Evolutionary conservation across 108 stramenopile genomes (phyloP).

Genomic region (Bacterosira constricta): DNA sequence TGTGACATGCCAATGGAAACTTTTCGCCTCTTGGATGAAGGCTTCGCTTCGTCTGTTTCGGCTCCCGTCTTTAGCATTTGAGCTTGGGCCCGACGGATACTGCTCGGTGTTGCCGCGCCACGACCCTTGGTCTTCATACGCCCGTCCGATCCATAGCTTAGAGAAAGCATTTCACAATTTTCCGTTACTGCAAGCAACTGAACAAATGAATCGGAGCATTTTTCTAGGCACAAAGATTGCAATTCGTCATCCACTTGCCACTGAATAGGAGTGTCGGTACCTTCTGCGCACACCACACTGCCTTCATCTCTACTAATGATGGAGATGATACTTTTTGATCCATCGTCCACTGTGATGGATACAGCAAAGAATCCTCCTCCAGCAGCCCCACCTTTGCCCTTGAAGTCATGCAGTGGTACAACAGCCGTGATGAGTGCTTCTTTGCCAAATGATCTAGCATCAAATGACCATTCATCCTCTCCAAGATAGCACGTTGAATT

Average conservation of each 20-base stretch:
- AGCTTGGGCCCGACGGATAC: slow-evolving; percentile 24
- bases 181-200: slow-evolving; percentile 40
- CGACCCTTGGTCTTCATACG: neutral
- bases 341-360: slow-evolving; percentile 11
- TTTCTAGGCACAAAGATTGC: slow-evolving; percentile 25
- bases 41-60: slow-evolving; percentile 4
- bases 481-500: slow-evolving; percentile 49
- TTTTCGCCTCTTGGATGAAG: slow-evolving; percentile 30
- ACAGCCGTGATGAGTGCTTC: slow-evolving; percentile 21
- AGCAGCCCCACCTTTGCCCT: neutral
- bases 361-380: slow-evolving; percentile 37
- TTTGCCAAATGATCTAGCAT: slow-evolving; percentile 4
- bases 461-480: slow-evolving; percentile 37
- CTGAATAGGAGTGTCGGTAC: slow-evolving; percentile 14
- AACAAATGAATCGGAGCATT: slow-evolving; percentile 5
- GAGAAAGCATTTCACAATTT: slow-evolving; percentile 31
- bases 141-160: slow-evolving; percentile 10
- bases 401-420: slow-evolving; percentile 19
- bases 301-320: slow-evolving; percentile 31
- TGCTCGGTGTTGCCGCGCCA: slow-evolving; percentile 1
- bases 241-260: slow-evolving; percentile 37
- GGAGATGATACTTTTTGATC: slow-evolving; percentile 24
- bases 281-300: slow-evolving; percentile 7
- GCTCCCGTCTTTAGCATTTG: slow-evolving; percentile 26
- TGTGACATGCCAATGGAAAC: slow-evolving; percentile 27